Base-by-base conservation (phyloP, 306 rosid genomes). In the Trifolium pratense region DNA sequence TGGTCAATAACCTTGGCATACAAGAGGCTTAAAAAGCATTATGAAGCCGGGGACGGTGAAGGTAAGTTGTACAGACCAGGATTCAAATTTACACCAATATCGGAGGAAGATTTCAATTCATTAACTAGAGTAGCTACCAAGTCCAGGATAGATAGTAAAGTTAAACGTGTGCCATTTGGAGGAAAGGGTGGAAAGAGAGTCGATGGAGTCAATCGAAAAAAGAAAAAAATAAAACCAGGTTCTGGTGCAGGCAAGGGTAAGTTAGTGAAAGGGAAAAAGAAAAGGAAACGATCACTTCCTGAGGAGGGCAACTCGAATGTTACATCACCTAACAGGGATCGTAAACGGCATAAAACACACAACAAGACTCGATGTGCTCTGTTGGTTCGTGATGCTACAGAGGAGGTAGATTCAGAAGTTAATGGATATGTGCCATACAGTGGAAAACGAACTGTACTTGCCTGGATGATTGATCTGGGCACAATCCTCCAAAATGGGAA, bases 1-100 rank as follows among this genome's bases (percentile, higher is more conserved):
- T 94, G 97, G 99, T 90, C 99, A 32, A 85, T 89, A 68, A 94
- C 99, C 78, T 80, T 84, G 88, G 99, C 99, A 31, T 94, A 94
- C 81, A 86, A 75, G 3, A 84, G 77, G 82, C 91, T 94, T 42
- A 87, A 83, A 83, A 10, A 7, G 48, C 83, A 78, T 74, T 88
- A 79, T 81, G 96, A 91, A 88, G 79, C 78, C 51, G 96, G 89
- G 62, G 57, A 80, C 42, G 91, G 87, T 53, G 95, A 87, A 68
- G 85, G 87, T 17, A 64, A 16, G 68, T 75, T 58, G 52, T 88
- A 86, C 67, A 66, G 62, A 45, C 70, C 86, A 58, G 96, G 97
- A 64, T 91, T 94, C 71, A 69, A 67, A 74, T 91, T 94, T 81
- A 83, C 84, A 55, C 91, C 91, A 9, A 76, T 94, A 79, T 81